A percentile compares a stretch with the other conserved stretches of the same genome.
Conservation (phyloP, 164 flowering plant genomes). For the Tetracentron sinense region DNA sequence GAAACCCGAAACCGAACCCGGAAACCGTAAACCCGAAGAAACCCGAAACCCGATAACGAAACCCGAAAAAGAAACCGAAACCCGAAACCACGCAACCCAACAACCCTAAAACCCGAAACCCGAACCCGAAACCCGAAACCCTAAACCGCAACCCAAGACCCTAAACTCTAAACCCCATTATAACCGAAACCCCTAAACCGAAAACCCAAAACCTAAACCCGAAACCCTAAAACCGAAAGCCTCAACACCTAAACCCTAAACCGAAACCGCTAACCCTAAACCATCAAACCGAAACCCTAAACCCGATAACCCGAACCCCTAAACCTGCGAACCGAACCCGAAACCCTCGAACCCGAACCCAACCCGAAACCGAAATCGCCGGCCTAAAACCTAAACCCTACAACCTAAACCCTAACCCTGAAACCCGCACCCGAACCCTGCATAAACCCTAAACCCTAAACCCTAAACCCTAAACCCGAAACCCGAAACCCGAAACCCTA, state of each 20-base stretch:
- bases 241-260: constrained; percentile 1
- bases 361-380: neutral
- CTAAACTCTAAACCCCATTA: neutral
- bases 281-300: neutral
- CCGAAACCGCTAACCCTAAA: neutral
- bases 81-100: neutral
- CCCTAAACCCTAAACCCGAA: neutral
- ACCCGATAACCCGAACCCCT: neutral
- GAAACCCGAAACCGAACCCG: constrained; percentile 5
- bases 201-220: neutral
- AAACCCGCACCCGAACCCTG: constrained; percentile 1
- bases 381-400: neutral
- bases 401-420: too few species aligned
- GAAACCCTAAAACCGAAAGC: too few species aligned
- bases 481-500: constrained; percentile 6
- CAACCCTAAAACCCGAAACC: constrained; percentile 10
- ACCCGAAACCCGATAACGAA: constrained; percentile 7
- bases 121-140: constrained; percentile 10
- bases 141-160: constrained; percentile 2
- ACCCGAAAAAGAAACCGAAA: too few species aligned
- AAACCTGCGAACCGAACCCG: neutral
- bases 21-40: constrained; percentile 8
- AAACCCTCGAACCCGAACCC: constrained; percentile 4
- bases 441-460: constrained; percentile 3
- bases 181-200: neutral